These are phyloP conservation scores for Candida dajiaensis DNA, from an alignment of 805 yeast genomes.

Conservation along the genomic window DNA sequence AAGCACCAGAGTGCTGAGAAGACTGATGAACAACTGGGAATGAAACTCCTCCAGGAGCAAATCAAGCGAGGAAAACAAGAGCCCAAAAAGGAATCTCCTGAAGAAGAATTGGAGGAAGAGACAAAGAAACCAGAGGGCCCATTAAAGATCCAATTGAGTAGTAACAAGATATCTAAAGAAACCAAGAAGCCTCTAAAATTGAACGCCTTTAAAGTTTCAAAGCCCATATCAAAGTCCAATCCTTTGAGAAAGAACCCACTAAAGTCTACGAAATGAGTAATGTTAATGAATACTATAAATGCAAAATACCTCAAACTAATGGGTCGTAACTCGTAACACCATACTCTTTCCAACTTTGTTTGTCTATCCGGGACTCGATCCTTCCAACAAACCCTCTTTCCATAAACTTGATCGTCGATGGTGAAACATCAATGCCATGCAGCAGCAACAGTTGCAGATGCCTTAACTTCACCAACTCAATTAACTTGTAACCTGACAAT, in stretches of 20 bases:
- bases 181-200: slow-evolving; percentile 7
- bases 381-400: slow-evolving; percentile 10
- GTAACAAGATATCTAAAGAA: slow-evolving; percentile 7
- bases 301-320: background rate
- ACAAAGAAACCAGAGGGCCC: slow-evolving; percentile 4
- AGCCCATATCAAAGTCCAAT: slow-evolving; percentile 9
- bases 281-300: background rate
- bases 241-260: slow-evolving; percentile 14
- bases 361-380: slow-evolving; percentile 18
- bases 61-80: slow-evolving; percentile 36
- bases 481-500: slow-evolving; percentile 18
- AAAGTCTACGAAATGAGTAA: slow-evolving; percentile 4
- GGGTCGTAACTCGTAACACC: slow-evolving; percentile 21
- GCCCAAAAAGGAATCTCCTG: background rate
- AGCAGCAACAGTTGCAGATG: slow-evolving; percentile 11
- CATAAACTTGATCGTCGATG: slow-evolving; percentile 16
- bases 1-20: slow-evolving; percentile 31
- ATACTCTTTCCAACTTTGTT: slow-evolving; percentile 19
- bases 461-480: slow-evolving; percentile 14
- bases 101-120: background rate
- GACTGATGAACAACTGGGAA: slow-evolving; percentile 42
- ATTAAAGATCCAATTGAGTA: slow-evolving; percentile 11
- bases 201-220: slow-evolving; percentile 17
- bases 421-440: slow-evolving; percentile 19
- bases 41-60: slow-evolving; percentile 44